Base-by-base conservation (phyloP, 1,284 basidiomycete genomes). In the Ceratobasidium sp. region DNA sequence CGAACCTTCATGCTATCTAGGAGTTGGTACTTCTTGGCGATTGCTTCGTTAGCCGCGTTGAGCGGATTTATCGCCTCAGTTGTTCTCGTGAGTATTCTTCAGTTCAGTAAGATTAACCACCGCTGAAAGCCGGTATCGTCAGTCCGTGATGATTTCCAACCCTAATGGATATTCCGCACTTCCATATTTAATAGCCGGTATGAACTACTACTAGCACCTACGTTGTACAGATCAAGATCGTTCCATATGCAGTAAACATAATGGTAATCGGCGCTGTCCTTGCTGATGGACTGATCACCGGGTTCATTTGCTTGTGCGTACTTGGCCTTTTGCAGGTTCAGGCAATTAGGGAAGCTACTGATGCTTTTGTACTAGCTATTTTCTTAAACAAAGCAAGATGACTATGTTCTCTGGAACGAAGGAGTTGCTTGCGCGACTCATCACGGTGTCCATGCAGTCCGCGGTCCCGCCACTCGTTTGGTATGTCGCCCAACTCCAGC, bases 201-300 rank as follows among this genome's bases (percentile, higher is more conserved):
- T 51, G 49, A 4, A 9, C 24, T 51, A 13, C 16, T 51, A 27
- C n/a, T n/a, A n/a, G n/a, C 11, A 51, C 49, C 11, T n/a, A 22
- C 16, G 13, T 43, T 14, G 37, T 41, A 13, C 22, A 24, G 9
- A 39, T n/a, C 24, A n/a, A n/a, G 24, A 1, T n/a, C 14, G 37
- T 13, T 8, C 37, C 13, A 61, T 22, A 6, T 24, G 19, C 31
- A 69, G 66, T 53, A 9, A 69, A 56, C 37, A 58, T 46, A 39
- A 69, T 69, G 66, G 31, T 69, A 19, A 51, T 69, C 27, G 66
- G 66, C 37, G 58, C 66, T n/a, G 22, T 69, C 24, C 27, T 69
- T 53, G n/a, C n/a, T n/a, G n/a, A n/a, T n/a, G n/a, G n/a, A n/a
- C n/a, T n/a, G n/a, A n/a, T n/a, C n/a, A n/a, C n/a, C n/a, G n/a